Base-by-base conservation (phyloP, 1,284 basidiomycete species). In the Phylloporus gajari region DNA sequence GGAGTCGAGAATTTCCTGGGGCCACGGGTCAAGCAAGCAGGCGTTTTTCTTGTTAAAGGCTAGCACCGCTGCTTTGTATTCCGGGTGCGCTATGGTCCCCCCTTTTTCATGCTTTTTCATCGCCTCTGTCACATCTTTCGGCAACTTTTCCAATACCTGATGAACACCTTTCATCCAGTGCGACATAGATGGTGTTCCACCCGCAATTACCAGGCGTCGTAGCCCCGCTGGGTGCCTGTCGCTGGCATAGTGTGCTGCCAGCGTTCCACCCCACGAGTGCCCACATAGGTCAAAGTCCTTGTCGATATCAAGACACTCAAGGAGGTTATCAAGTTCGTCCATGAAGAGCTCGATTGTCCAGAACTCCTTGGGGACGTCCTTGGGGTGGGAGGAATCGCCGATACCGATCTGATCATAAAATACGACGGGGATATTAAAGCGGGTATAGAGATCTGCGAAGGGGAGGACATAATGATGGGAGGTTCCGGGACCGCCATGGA, bases 401-500 rank as follows among this genome's bases (percentile, higher is more conserved):
- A 77, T 84, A 17, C 88, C 89, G 60, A 89, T 74, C 76, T 89
- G 88, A 75, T 89, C 89, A 76, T 89, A 89, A 69, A 89, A 74
- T 60, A 90, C 74, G 73, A 89, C 79, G 0, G 87, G 87, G 56
- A 86, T 83, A 51, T 70, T 62, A 27, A 72, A 74, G 30, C 67
- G 67, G 21, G 68, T 35, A 35, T 79, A 71, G 70, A 86, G 81
- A 44, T 85, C 81, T 68, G 71, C 73, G 69, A 86, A 76, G 27
- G 83, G 81, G 63, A 83, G 77, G 70, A 89, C 73, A 76, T 88
- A 88, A 68, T 84, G 77, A 70, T 88, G 84, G 1, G 82, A 77
- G 38, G 83, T 68, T 23, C 88, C 88, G 0, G 87, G 87, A 1
- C 87, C 85, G 32, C 87, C 86, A 69, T 86, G 85, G 11, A 86